Evolutionary conservation across 2,329 filamentous ascomycete genomes (phyloP).

Genomic region (Fusarium vanettenii): DNA sequence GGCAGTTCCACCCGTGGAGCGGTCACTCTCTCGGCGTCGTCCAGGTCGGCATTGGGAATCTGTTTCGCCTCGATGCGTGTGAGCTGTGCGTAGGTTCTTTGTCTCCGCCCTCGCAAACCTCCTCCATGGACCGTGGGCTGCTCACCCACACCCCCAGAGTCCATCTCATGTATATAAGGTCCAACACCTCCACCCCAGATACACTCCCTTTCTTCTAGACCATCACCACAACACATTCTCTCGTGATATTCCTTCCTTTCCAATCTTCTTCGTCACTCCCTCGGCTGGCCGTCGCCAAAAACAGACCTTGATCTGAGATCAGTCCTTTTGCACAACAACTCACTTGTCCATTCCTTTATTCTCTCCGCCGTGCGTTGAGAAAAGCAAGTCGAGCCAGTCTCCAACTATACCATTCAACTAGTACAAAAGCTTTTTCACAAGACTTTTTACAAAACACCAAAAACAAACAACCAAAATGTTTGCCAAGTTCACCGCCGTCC

Average conservation of each 20-base stretch:
- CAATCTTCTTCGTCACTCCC: constrained; percentile 35
- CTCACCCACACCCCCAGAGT: constrained; percentile 12
- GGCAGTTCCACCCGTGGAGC: constrained; percentile 20
- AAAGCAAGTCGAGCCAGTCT: constrained; percentile 44
- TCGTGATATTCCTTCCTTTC: constrained; percentile 37
- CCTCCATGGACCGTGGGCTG: constrained; percentile 25
- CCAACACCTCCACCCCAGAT: constrained; percentile 29
- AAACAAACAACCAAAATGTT: constrained; percentile 42
- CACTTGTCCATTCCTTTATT: constrained; percentile 34
- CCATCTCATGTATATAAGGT: constrained; percentile 39
- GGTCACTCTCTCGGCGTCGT: constrained; percentile 30
- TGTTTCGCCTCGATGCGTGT: constrained; percentile 35
- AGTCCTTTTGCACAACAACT: constrained; percentile 38
- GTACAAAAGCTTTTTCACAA: constrained; percentile 21
- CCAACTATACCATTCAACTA: constrained; percentile 24
- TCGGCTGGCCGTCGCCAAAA: constrained; percentile 42
- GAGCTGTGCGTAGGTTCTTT: constrained; percentile 25
- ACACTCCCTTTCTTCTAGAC: constrained; percentile 1
- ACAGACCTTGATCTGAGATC: constrained; percentile 45
- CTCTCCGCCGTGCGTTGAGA: constrained; percentile 47
- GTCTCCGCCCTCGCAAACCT: constrained; percentile 26
- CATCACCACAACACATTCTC: constrained; percentile 32
- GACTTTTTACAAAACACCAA: constrained; percentile 9
- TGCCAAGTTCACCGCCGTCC: constrained; percentile 45
- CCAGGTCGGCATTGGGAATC: constrained; percentile 1